Conservation (phyloP, 1,139 yeast species). For the Hansenula sp. region DNA sequence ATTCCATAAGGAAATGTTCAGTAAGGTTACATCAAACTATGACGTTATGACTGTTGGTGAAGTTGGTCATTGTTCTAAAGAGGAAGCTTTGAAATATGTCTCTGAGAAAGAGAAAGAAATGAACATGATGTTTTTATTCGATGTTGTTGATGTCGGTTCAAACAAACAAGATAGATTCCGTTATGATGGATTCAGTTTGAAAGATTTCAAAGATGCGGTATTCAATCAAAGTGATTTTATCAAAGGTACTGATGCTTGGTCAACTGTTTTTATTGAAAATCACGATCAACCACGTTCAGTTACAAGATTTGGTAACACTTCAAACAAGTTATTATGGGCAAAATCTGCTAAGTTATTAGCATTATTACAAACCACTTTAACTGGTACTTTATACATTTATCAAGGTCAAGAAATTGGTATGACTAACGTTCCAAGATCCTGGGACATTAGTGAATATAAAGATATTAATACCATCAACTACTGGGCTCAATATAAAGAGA, state of each 20-base stretch:
- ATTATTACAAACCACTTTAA: conserved; percentile 40
- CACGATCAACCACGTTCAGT: conserved; percentile 57
- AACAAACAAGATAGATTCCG: conserved; percentile 28
- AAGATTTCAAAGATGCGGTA: conserved; percentile 42
- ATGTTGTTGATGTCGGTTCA: conserved; percentile 42
- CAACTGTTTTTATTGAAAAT: conserved; percentile 53
- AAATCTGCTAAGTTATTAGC: conserved; percentile 46
- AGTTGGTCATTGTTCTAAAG: conserved; percentile 40
- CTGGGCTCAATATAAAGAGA: conserved; percentile 33
- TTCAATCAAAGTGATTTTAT: conserved; percentile 32
- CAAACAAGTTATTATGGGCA: conserved; percentile 26
- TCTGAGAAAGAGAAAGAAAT: conserved; percentile 47
- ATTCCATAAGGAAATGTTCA: conserved; percentile 50
- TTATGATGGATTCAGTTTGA: conserved; percentile 35
- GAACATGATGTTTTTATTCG: conserved; percentile 50
- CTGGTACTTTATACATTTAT: conserved; percentile 55
- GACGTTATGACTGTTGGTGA: conserved; percentile 59
- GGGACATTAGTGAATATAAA: conserved; percentile 48
- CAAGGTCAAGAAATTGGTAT: conserved; percentile 63
- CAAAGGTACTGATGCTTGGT: conserved; percentile 55
- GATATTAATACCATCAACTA: conserved; percentile 47
- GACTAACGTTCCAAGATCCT: conserved; percentile 41
- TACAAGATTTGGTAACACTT: conserved; percentile 46
- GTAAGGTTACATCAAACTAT: conserved; percentile 41
- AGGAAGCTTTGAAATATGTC: conserved; percentile 42